Evolutionary conservation across 2,329 filamentous ascomycete species (phyloP).

Genomic region (Ophiostoma sp.): DNA sequence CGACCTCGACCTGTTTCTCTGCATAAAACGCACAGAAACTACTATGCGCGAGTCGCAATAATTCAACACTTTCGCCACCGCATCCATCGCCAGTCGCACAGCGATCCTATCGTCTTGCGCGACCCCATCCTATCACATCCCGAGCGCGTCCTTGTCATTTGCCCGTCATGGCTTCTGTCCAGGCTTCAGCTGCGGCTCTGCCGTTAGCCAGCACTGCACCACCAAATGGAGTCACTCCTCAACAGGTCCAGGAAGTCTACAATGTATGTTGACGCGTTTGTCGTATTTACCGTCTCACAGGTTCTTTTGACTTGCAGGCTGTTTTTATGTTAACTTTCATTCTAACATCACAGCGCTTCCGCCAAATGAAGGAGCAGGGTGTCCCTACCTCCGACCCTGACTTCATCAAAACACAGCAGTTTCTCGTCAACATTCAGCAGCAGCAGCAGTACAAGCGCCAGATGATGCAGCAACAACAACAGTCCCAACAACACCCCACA

Average conservation of each 20-base stretch:
- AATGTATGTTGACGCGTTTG: conserved; percentile 19
- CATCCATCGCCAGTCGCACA: background rate
- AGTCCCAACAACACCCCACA: conserved; percentile 32
- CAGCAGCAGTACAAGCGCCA: conserved; percentile 33
- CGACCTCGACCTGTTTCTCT: background rate
- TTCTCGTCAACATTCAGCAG: conserved; percentile 60
- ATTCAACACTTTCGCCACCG: background rate
- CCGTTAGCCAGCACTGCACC: conserved; percentile 60
- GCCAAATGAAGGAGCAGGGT: conserved; percentile 80
- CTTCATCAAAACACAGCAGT: conserved; percentile 72
- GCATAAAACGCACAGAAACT: background rate
- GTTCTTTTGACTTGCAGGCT: background rate
- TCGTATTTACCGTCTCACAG: background rate
- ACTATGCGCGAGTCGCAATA: conserved; percentile 22
- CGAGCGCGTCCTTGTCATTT: background rate
- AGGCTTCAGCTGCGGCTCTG: conserved; percentile 59
- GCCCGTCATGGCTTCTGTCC: conserved; percentile 71
- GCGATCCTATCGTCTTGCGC: conserved; percentile 25
- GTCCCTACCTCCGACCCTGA: conserved; percentile 80
- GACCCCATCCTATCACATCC: conserved; percentile 26
- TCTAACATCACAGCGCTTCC: conserved; percentile 61
- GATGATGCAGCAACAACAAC: conserved; percentile 41
- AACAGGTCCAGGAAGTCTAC: conserved; percentile 70
- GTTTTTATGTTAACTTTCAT: background rate
- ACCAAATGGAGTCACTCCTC: conserved; percentile 64